phyloP scores from a whole-genome alignment of 2,329 filamentous ascomycete species.

The Didymella pinodella region DNA sequence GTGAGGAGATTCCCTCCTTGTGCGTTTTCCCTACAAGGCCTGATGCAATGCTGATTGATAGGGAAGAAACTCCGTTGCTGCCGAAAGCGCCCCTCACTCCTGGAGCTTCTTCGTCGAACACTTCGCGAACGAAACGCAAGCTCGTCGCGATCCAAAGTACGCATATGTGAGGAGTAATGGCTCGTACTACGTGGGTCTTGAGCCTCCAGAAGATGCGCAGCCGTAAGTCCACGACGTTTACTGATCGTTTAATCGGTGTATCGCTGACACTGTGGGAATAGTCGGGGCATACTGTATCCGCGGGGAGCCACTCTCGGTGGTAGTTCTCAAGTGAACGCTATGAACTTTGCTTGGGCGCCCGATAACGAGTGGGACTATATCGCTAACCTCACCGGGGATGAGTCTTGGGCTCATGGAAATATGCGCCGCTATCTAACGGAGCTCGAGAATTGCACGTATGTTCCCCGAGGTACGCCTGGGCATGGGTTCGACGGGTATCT shows the following conservation, averaged over 20 bases:
- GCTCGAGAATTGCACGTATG: slow-evolving; percentile 25
- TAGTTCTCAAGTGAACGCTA: slow-evolving; percentile 63
- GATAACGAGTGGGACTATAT: slow-evolving; percentile 66
- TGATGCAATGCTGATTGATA: not conserved
- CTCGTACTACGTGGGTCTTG: not conserved
- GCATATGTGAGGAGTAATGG: not conserved
- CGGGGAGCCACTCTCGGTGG: slow-evolving; percentile 26
- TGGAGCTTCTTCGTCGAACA: not conserved
- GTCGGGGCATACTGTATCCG: slow-evolving; percentile 20
- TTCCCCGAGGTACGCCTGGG: slow-evolving; percentile 25
- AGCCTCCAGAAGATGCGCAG: not conserved
- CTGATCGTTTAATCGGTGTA: not conserved
- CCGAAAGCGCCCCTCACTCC: not conserved
- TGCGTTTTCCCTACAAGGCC: not conserved
- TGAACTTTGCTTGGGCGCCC: slow-evolving; percentile 63
- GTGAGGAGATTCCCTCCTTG: not conserved
- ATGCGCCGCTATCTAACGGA: not conserved
- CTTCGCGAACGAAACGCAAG: not conserved
- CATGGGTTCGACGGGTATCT: slow-evolving; percentile 26
- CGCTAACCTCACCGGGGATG: slow-evolving; percentile 56
- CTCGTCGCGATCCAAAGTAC: not conserved
- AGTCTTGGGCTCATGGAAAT: slow-evolving; percentile 53
- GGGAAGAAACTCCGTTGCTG: not conserved
- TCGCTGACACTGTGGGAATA: not conserved
- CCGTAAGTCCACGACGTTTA: not conserved